These are phyloP conservation scores for Insectozyma bohioensis DNA, from an alignment of 1,139 yeast genomes.

Conservation along the genomic window DNA sequence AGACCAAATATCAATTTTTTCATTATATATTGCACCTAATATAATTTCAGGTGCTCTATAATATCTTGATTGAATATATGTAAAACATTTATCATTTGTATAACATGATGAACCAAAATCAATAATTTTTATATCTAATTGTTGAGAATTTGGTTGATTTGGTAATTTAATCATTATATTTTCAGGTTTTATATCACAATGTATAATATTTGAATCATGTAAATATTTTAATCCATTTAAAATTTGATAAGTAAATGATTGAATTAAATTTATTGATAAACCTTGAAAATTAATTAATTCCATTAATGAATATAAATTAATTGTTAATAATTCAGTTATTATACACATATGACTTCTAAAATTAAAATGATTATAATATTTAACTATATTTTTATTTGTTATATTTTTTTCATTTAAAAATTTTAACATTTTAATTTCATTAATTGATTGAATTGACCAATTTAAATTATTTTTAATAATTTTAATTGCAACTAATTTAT, in stretches of 20 bases:
- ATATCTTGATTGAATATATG: slow-evolving; percentile 64
- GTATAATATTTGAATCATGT: slow-evolving; percentile 59
- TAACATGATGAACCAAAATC: slow-evolving; percentile 67
- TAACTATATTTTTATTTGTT: slow-evolving; percentile 32
- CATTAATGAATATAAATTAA: slow-evolving; percentile 66
- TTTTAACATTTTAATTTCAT: slow-evolving; percentile 71
- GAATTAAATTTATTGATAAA: slow-evolving; percentile 50
- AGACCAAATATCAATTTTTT: slow-evolving; percentile 80
- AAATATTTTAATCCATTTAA: slow-evolving; percentile 60
- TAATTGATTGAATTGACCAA: slow-evolving; percentile 71
- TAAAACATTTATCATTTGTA: slow-evolving; percentile 45
- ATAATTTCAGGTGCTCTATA: slow-evolving; percentile 80
- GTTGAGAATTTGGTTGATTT: slow-evolving; percentile 14
- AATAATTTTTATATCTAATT: slow-evolving; percentile 50
- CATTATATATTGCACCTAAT: slow-evolving; percentile 71
- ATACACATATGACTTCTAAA: slow-evolving; percentile 86
- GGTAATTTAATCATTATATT: slow-evolving; percentile 55
- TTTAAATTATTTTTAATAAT: slow-evolving; percentile 72
- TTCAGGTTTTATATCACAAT: slow-evolving; percentile 79
- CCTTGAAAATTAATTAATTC: slow-evolving; percentile 65
- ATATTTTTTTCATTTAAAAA: slow-evolving; percentile 28
- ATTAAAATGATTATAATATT: slow-evolving; percentile 68
- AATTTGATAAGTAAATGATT: slow-evolving; percentile 53
- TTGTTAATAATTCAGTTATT: slow-evolving; percentile 67
- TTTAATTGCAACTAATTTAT: slow-evolving; percentile 65